These are phyloP conservation scores for Leccinum subtestaceum DNA, from an alignment of 768 basidiomycete genomes.

Conservation along the genomic window DNA sequence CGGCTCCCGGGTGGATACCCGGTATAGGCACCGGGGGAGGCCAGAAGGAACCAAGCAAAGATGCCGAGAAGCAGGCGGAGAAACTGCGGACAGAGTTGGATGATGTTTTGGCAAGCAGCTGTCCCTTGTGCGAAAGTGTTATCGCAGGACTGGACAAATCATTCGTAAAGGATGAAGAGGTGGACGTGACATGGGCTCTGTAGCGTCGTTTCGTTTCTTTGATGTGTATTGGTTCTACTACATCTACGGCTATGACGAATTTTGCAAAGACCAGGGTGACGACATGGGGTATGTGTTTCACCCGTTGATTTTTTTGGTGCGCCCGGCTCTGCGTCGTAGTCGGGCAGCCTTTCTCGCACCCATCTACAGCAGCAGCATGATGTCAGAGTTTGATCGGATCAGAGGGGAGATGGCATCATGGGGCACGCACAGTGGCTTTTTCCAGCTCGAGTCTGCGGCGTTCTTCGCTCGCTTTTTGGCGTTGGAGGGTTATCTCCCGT, in stretches of 20 bases:
- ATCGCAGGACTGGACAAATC: slow-evolving; percentile 83
- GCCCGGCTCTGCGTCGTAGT: slow-evolving; percentile 66
- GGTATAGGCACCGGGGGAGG: slow-evolving; percentile 52
- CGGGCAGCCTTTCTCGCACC: slow-evolving; percentile 76
- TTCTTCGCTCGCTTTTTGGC: slow-evolving; percentile 73
- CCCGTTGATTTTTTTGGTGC: slow-evolving; percentile 79
- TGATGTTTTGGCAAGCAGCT: slow-evolving; percentile 81
- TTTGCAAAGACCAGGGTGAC: neutral
- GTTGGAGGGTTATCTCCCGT: slow-evolving; percentile 63
- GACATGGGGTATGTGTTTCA: slow-evolving; percentile 32
- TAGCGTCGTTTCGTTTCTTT: slow-evolving; percentile 28
- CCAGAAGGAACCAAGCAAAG: slow-evolving; percentile 42
- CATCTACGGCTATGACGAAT: slow-evolving; percentile 2
- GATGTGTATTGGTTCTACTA: slow-evolving; percentile 12
- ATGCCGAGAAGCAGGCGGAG: slow-evolving; percentile 62
- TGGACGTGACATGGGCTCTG: slow-evolving; percentile 74
- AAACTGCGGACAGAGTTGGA: slow-evolving; percentile 83
- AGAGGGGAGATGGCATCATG: neutral
- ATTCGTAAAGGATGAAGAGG: slow-evolving; percentile 78
- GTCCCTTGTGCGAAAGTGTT: slow-evolving; percentile 92
- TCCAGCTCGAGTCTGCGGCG: slow-evolving; percentile 51
- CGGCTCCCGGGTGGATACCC: slow-evolving; percentile 75
- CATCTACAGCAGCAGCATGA: slow-evolving; percentile 49
- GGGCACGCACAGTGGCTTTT: slow-evolving; percentile 24
- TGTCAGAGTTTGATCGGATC: neutral